phyloP scores from a whole-genome alignment of 2,329 filamentous ascomycete species.

The Colletotrichum godetiae region DNA sequence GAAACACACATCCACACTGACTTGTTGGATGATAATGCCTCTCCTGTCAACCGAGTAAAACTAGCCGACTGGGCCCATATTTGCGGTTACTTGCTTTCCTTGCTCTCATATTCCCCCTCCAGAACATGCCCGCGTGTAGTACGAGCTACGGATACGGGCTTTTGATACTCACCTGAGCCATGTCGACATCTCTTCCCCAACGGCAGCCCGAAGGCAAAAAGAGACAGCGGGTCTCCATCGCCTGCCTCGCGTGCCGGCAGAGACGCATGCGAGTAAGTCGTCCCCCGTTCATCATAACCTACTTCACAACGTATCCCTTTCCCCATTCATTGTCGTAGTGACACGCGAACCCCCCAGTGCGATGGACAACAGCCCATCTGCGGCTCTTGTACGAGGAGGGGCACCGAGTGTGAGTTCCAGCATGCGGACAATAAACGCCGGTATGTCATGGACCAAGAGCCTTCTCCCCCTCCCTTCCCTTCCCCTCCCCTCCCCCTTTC shows the following conservation, averaged over 20 bases:
- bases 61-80: neutral
- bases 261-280: conserved; percentile 34
- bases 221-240: conserved; percentile 35
- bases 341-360: conserved; percentile 17
- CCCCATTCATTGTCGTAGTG: neutral
- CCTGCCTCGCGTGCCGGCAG: conserved; percentile 35
- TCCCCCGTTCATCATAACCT: too few relatives aligned
- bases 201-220: conserved; percentile 12
- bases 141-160: neutral
- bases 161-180: neutral
- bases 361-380: conserved; percentile 33
- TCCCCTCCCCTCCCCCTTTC: neutral
- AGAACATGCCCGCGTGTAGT: neutral
- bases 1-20: neutral
- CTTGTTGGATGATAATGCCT: neutral
- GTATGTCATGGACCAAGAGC: neutral
- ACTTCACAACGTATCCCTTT: neutral
- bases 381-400: conserved; percentile 25
- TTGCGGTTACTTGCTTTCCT: neutral
- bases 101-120: too few relatives aligned
- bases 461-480: neutral
- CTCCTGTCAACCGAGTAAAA: neutral
- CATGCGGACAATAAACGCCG: conserved; percentile 34
- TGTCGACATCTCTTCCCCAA: neutral
- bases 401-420: conserved; percentile 28